These are phyloP conservation scores for Eucalyptus tenuipes DNA, from an alignment of 345 rosid species.

Conservation along the genomic window DNA sequence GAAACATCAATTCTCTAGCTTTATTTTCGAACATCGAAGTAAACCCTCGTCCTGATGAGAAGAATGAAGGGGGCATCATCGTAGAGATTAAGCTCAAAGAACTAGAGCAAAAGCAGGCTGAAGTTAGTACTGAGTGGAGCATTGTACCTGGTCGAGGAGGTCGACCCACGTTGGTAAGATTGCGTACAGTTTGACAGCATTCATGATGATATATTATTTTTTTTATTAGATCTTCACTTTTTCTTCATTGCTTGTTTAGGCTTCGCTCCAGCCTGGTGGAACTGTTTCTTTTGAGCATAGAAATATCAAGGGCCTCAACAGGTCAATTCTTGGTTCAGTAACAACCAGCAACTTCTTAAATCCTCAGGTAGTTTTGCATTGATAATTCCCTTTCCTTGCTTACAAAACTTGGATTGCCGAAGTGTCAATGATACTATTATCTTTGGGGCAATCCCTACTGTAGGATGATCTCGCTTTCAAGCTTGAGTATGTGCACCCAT, in stretches of 20 bases:
- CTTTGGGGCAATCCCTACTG: background rate
- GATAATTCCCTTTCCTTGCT: background rate
- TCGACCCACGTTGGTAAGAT: constrained; percentile 70
- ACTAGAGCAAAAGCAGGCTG: constrained; percentile 95
- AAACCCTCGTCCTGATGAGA: constrained; percentile 92
- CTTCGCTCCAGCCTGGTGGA: constrained; percentile 96
- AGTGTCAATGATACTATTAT: background rate
- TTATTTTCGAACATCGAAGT: constrained; percentile 94
- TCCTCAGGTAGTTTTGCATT: constrained; percentile 53
- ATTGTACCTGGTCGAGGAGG: constrained; percentile 99
- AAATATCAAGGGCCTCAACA: constrained; percentile 80
- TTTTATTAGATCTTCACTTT: background rate
- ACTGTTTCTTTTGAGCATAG: constrained; percentile 95
- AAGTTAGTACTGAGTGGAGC: constrained; percentile 98
- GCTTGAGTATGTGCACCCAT: constrained; percentile 96
- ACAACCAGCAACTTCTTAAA: constrained; percentile 95
- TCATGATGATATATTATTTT: background rate
- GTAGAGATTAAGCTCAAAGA: constrained; percentile 98
- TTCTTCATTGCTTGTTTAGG: constrained; percentile 20
- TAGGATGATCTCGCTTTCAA: constrained; percentile 99
- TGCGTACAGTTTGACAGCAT: background rate
- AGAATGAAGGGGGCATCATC: constrained; percentile 91
- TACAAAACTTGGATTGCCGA: background rate
- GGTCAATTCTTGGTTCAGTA: constrained; percentile 89
- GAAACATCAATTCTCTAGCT: constrained; percentile 73